Conservation (phyloP, 2,329 filamentous ascomycete genomes). For the Albifimbria verrucaria region DNA sequence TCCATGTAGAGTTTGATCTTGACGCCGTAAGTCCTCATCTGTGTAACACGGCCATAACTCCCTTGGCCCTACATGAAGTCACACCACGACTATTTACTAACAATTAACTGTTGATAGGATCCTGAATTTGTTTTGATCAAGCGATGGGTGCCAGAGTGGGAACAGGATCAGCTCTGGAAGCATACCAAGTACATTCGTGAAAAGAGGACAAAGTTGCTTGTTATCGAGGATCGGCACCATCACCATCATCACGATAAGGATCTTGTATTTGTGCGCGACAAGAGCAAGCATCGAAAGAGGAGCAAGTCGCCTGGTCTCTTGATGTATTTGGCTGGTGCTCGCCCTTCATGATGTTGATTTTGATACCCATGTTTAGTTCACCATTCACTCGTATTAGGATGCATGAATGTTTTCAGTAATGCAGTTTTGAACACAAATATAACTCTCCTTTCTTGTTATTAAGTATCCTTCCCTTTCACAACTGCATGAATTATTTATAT, state of each 20-base stretch:
- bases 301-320: slow-evolving; percentile 55
- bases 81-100: slow-evolving; percentile 32
- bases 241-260: slow-evolving; percentile 37
- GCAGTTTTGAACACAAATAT: too few species aligned
- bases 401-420: too few species aligned
- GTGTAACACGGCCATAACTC: too few species aligned
- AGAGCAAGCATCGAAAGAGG: slow-evolving; percentile 43
- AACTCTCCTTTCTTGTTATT: too few species aligned
- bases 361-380: not conserved
- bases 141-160: slow-evolving; percentile 66
- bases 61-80: too few species aligned
- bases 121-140: slow-evolving; percentile 71
- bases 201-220: slow-evolving; percentile 42
- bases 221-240: slow-evolving; percentile 44
- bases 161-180: slow-evolving; percentile 69
- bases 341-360: slow-evolving; percentile 30
- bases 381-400: too few species aligned
- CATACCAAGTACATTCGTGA: slow-evolving; percentile 66
- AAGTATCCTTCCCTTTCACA: too few species aligned
- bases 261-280: slow-evolving; percentile 57
- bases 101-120: slow-evolving; percentile 41
- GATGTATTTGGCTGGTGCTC: slow-evolving; percentile 55
- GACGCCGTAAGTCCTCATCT: slow-evolving; percentile 47
- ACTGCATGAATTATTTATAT: too few species aligned
- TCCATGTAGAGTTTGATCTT: slow-evolving; percentile 54